A percentile compares a stretch with the other conserved stretches of the same genome.
Evolutionary conservation across 2,329 filamentous ascomycete genomes (phyloP).

Genomic region (Zasmidium cellare): DNA sequence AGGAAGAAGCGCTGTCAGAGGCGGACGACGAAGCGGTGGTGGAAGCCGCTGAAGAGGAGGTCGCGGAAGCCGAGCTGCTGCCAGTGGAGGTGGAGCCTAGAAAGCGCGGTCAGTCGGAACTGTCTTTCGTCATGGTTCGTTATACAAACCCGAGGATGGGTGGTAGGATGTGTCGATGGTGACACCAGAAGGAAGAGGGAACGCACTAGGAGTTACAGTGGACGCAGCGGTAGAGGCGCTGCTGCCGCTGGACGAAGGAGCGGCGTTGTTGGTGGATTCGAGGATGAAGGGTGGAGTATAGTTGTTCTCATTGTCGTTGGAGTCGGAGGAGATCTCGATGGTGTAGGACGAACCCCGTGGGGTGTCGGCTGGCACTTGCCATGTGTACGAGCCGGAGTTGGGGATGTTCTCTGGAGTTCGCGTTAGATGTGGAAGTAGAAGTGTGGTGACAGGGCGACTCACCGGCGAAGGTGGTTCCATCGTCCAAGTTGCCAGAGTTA

Average conservation of each 20-base stretch:
- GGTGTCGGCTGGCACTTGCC: constrained; percentile 44
- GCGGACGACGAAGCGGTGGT: constrained; percentile 8
- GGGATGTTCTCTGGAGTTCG: constrained; percentile 42
- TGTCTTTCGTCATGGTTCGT: neutral
- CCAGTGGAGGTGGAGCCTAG: neutral
- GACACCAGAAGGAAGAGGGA: constrained; percentile 7
- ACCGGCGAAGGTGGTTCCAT: constrained; percentile 32
- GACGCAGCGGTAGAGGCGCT: constrained; percentile 20
- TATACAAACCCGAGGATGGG: neutral
- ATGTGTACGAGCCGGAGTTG: constrained; percentile 53
- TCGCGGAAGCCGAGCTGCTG: neutral
- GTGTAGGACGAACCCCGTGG: constrained; percentile 51
- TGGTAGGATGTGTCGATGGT: constrained; percentile 10
- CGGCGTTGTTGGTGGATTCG: constrained; percentile 45
- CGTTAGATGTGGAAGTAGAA: constrained; percentile 10
- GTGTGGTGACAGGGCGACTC: constrained; percentile 19
- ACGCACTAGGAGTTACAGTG: constrained; percentile 27
- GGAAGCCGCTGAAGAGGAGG: constrained; percentile 3
- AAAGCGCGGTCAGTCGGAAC: neutral
- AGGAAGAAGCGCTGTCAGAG: constrained; percentile 1
- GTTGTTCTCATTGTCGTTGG: constrained; percentile 47
- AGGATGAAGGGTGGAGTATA: constrained; percentile 56
- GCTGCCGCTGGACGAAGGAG: constrained; percentile 25
- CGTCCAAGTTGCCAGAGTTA: constrained; percentile 39
- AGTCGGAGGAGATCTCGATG: constrained; percentile 54